Conservation (phyloP, 208 protist genomes). For the Acanthamoeba castellanii region DNA sequence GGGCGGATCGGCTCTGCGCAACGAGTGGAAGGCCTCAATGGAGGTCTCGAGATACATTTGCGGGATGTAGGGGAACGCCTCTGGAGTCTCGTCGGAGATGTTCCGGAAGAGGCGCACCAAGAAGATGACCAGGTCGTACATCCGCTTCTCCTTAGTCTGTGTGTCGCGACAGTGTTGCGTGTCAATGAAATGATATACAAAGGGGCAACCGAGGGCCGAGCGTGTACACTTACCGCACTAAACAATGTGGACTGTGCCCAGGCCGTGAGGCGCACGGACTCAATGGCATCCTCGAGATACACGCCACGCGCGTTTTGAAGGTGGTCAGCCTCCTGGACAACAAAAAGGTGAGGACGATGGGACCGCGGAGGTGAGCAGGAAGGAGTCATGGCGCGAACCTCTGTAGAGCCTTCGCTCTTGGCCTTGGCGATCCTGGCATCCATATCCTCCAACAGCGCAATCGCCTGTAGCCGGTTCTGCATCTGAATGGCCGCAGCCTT, state of each 20-base stretch:
- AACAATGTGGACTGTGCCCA: constrained; percentile 4
- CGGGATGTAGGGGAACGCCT: constrained; percentile 68
- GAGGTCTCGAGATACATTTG: constrained; percentile 55
- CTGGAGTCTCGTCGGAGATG: background rate
- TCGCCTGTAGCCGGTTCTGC: background rate
- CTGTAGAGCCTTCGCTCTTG: background rate
- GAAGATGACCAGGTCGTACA: constrained; percentile 33
- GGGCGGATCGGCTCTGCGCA: constrained; percentile 36
- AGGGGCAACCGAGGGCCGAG: background rate
- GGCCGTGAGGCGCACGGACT: background rate
- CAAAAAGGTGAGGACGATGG: background rate
- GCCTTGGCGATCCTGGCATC: background rate
- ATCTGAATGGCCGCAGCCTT: constrained; percentile 27
- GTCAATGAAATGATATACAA: background rate
- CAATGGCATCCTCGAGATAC: constrained; percentile 20
- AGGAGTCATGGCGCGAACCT: background rate
- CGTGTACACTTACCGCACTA: background rate
- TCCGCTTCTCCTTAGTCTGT: constrained; percentile 47
- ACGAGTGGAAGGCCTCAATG: constrained; percentile 65
- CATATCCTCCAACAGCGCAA: constrained; percentile 24
- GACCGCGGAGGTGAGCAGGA: background rate
- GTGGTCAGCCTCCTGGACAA: background rate
- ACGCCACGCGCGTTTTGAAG: constrained; percentile 9
- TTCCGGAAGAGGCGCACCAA: constrained; percentile 1
- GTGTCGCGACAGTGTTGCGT: background rate